These are phyloP conservation scores for Penicillium coffeae DNA, from an alignment of 495 filamentous ascomycete genomes.

Conservation along the genomic window DNA sequence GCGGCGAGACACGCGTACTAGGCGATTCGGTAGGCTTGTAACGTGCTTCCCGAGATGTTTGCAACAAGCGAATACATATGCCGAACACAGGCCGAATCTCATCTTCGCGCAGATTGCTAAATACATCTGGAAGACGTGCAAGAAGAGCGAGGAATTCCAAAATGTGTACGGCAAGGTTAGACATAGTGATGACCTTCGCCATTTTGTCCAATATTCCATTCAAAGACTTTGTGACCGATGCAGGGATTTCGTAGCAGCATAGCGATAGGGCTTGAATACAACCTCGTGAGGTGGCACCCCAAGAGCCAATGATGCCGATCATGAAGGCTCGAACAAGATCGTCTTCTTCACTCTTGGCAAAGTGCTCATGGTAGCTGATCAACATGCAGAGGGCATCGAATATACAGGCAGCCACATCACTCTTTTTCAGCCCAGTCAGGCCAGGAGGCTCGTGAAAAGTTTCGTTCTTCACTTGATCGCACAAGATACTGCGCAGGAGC, in stretches of 20 bases:
- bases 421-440: conserved; percentile 73
- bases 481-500: conserved; percentile 69
- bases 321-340: conserved; percentile 83
- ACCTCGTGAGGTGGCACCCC: conserved; percentile 80
- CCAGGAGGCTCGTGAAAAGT: conserved; percentile 72
- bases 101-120: conserved; percentile 79
- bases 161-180: conserved; percentile 86
- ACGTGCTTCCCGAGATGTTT: conserved; percentile 61
- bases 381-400: conserved; percentile 81
- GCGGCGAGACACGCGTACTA: conserved; percentile 23
- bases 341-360: conserved; percentile 80
- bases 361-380: conserved; percentile 80
- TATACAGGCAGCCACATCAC: conserved; percentile 82
- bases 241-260: conserved; percentile 88
- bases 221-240: conserved; percentile 74
- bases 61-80: conserved; percentile 89
- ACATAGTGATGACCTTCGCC: conserved; percentile 91
- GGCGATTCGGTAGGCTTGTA: conserved; percentile 35
- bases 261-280: conserved; percentile 93
- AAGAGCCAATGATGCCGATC: conserved; percentile 69
- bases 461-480: conserved; percentile 72
- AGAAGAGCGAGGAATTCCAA: conserved; percentile 88
- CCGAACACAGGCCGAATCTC: conserved; percentile 91
- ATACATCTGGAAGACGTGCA: conserved; percentile 78
- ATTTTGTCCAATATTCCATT: conserved; percentile 83